Evolutionary conservation across 768 basidiomycete genomes (phyloP), one percentile per base, ranked within the genome.

Genomic region (Daedaleopsis nitida): DNA sequence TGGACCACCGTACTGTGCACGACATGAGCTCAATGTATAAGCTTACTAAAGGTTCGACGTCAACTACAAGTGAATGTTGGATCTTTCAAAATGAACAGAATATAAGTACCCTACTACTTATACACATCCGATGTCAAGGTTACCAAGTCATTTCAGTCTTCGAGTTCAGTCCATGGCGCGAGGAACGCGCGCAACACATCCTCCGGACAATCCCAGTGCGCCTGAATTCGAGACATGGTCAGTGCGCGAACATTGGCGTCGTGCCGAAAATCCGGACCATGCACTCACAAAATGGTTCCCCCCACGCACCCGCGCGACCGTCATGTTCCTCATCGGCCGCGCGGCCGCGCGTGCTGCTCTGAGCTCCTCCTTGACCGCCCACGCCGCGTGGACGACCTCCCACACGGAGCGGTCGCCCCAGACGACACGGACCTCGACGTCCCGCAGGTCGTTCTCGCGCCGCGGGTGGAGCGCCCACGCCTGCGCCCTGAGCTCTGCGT

Each of bases 251-350:
- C 32, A 3, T 9, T 23, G 16, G 39, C 32, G 6, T 3, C 8
- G 23, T 5, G 32, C 2, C 16, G 11, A 1, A 14, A 12, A 14
- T 32, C 3, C 11, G 9, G 11, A 50, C 6, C 14, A 12, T 6
- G 5, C 6, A 54, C 62, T 54, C 52, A 63, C 62, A 48, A 63
- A 63, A 21, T 63, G 62, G 34, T 63, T 63, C 39, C 57, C 57
- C 19, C 56, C 57, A 7, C 24, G 44, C 9, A 63, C 52, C 23
- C 49, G 35, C 47, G 54, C 57, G n/a, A 58, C 16, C 45, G 19
- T 39, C 17, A 63, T 24, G n/a, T 35, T 43, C 32, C 62, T 37
- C 42, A 55, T 24, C 17, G 24, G 57, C 35, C 42, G 3, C 6
- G 53, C 52, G 21, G 44, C 27, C 45, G 45, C 17, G n/a, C 27